These are phyloP conservation scores for Coemansia sp. DNA, from an alignment of 192 early-diverging fungal species.

Conservation along the genomic window DNA sequence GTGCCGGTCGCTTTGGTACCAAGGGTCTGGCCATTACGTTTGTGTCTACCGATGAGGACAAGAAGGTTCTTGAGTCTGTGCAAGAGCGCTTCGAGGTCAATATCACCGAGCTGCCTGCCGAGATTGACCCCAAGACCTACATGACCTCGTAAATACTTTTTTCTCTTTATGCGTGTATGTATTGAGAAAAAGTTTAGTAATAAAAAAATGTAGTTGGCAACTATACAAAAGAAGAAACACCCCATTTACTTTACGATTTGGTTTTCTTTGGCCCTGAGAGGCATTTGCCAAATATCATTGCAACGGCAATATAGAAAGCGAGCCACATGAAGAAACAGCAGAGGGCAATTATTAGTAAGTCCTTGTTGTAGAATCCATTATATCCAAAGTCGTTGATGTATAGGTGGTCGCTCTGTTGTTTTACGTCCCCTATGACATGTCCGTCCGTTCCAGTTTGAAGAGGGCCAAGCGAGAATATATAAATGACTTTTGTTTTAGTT, in stretches of 20 bases:
- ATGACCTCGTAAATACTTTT: slow-evolving; percentile 54
- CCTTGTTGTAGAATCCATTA: not conserved
- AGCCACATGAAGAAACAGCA: too few species aligned
- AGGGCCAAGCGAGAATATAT: not conserved
- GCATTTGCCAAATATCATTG: too few species aligned
- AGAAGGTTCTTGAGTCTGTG: slow-evolving; percentile 74
- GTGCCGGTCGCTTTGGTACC: slow-evolving; percentile 99
- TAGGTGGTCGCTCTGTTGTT: not conserved
- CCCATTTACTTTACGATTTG: too few species aligned
- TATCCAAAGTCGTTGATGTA: slow-evolving; percentile 10
- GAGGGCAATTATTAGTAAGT: too few species aligned
- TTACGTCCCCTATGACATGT: not conserved
- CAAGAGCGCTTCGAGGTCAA: slow-evolving; percentile 97
- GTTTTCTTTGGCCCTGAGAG: too few species aligned
- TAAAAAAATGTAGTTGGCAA: not conserved
- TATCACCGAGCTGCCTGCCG: slow-evolving; percentile 83
- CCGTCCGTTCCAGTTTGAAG: not conserved
- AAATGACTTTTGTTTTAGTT: not conserved
- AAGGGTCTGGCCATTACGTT: slow-evolving; percentile 97
- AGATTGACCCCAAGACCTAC: slow-evolving; percentile 84
- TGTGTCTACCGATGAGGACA: slow-evolving; percentile 82
- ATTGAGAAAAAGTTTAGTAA: not conserved
- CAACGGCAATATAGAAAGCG: too few species aligned
- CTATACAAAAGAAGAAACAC: too few species aligned
- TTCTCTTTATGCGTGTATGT: slow-evolving; percentile 3